These are phyloP conservation scores for Westerdykella ornata DNA, from an alignment of 2,329 filamentous ascomycete genomes.

Conservation along the genomic window DNA sequence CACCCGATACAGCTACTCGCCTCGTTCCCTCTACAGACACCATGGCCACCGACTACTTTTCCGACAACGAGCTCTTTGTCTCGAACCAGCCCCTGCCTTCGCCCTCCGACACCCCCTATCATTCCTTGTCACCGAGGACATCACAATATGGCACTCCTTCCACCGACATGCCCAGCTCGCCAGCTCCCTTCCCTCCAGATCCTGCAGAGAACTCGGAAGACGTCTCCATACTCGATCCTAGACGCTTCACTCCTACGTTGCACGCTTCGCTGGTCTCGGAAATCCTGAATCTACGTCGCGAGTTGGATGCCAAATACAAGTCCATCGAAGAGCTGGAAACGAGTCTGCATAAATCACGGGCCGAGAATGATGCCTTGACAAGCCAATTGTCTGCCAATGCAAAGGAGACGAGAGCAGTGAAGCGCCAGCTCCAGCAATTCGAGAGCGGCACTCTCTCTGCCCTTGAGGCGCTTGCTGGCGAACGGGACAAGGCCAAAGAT, in stretches of 20 bases:
- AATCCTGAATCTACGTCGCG: conserved; percentile 77
- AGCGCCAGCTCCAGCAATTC: conserved; percentile 76
- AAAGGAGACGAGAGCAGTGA: conserved; percentile 73
- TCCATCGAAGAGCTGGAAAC: conserved; percentile 80
- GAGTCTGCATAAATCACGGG: conserved; percentile 61
- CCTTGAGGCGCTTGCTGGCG: conserved; percentile 71
- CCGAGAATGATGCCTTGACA: conserved; percentile 67
- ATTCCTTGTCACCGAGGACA: conserved; percentile 55
- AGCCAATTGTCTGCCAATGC: conserved; percentile 55
- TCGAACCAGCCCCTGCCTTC: conserved; percentile 55
- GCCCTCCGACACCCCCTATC: conserved; percentile 64
- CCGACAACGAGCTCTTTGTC: conserved; percentile 39
- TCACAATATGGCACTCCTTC: conserved; percentile 54
- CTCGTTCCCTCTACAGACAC: conserved; percentile 8
- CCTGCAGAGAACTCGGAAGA: conserved; percentile 40
- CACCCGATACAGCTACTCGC: conserved; percentile 1
- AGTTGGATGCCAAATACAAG: conserved; percentile 82
- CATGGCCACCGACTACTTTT: conserved; percentile 43
- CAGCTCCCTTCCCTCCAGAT: conserved; percentile 49
- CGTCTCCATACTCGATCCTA: conserved; percentile 73
- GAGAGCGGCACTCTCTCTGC: conserved; percentile 86
- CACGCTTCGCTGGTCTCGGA: conserved; percentile 94
- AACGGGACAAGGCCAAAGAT: conserved; percentile 78
- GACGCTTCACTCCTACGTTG: conserved; percentile 88
- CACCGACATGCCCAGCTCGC: conserved; percentile 61